These are phyloP conservation scores for Citrus inodora DNA, from an alignment of 345 rosid species.

Conservation along the genomic window DNA sequence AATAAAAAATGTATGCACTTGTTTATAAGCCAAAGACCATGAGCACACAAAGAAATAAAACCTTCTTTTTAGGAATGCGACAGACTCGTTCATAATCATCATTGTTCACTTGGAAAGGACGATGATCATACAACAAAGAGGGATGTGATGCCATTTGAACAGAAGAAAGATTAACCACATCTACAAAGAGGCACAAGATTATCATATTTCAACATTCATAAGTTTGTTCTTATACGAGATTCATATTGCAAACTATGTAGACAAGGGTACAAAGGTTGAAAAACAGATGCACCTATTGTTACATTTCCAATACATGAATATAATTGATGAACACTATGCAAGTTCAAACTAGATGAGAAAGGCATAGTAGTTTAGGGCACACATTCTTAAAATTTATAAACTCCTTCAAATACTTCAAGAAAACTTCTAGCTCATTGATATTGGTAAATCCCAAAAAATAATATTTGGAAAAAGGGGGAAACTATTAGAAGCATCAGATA, in stretches of 20 bases:
- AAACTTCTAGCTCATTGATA: too few relatives aligned
- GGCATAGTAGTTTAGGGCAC: background rate
- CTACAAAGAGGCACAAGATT: constrained; percentile 5
- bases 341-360: background rate
- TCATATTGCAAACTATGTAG: background rate
- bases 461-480: too few relatives aligned
- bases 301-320: background rate
- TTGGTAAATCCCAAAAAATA: too few relatives aligned
- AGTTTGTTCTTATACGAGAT: background rate
- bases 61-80: constrained; percentile 36
- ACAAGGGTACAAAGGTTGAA: background rate
- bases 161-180: constrained; percentile 4
- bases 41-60: background rate
- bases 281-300: background rate
- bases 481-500: too few relatives aligned
- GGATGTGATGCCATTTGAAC: constrained; percentile 3
- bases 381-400: too few relatives aligned
- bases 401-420: too few relatives aligned
- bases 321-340: background rate
- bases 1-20: constrained; percentile 25
- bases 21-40: background rate
- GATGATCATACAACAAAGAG: constrained; percentile 25
- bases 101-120: constrained; percentile 12
- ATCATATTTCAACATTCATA: background rate
- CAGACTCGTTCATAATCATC: constrained; percentile 29